Base-by-base conservation (phyloP, 306 rosid species). In the Castanea crenata region DNA sequence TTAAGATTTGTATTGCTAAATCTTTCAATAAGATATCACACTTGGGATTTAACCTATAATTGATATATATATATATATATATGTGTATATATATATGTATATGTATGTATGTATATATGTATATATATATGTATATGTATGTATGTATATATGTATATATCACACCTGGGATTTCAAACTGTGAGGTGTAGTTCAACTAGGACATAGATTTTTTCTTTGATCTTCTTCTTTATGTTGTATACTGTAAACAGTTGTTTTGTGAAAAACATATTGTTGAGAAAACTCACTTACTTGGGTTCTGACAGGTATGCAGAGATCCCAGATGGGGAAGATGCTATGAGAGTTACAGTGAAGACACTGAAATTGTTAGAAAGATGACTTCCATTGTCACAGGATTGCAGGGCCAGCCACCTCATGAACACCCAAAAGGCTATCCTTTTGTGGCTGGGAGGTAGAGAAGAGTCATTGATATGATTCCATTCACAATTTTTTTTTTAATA, bases 281-380 rank as follows among this genome's bases (percentile, higher is more conserved):
- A 15, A n/a, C 73, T 88, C 69, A 82, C 74, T 58, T 73, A 14
- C 55, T 44, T 75, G 72, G 68, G 55, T 74, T 79, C 49, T 75
- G 70, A 55, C 90, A 94, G 98, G 91, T 94, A 58, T 81, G 88
- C 80, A 92, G 81, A 90, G 97, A 94, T 85, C 98, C 97, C 55
- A 89, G 97, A 79, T 94, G 97, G 98, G 97, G 97, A 82, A 89
- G 98, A 85, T 86, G 90, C 86, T 92, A 86, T 63, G 97, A 94
- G 81, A 64, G 90, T 83, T 94, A 77, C 81, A 88, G 95, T 73
- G 97, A 94, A 89, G 92, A 91, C 80, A 87, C 97, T 61, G 97
- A 86, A 56, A 81, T 87, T 69, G 97, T 94, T 29, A 86, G 89
- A 86, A 86, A 88, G 82, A 92, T 94, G 98, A 86, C 91, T 5